Percentiles rank a stretch among this genome's conserved stretches.
These are phyloP conservation scores for Mycena galericulata DNA, from an alignment of 768 basidiomycete genomes.

Conservation along the genomic window DNA sequence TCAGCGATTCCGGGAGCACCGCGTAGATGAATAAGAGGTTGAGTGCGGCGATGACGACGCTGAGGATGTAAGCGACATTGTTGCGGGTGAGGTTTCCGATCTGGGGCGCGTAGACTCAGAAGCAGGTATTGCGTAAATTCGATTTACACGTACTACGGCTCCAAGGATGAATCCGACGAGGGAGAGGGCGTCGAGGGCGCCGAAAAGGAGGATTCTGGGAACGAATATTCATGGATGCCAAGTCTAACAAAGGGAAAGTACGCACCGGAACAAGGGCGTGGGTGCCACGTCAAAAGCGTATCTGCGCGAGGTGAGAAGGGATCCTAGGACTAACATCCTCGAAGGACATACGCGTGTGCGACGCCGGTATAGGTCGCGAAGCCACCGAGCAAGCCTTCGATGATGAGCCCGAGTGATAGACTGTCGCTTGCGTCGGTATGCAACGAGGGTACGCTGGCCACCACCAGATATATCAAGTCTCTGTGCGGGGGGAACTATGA, in stretches of 20 bases:
- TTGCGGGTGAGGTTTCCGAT: constrained; percentile 4
- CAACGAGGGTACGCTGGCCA: neutral
- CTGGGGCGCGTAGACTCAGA: neutral
- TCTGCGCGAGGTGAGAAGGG: neutral
- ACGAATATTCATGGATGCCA: neutral
- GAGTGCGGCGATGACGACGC: neutral
- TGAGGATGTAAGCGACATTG: neutral
- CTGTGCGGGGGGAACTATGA: neutral
- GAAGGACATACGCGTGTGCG: constrained; percentile 22
- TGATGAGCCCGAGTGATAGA: constrained; percentile 24
- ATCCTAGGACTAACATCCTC: neutral
- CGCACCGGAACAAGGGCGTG: neutral
- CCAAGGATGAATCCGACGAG: constrained; percentile 10
- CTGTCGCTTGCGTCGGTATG: constrained; percentile 3
- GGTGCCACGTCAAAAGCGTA: constrained; percentile 4
- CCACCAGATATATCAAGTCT: constrained; percentile 23
- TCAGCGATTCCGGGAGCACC: constrained; percentile 14
- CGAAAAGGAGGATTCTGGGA: constrained; percentile 9
- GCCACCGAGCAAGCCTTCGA: constrained; percentile 27
- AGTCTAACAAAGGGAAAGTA: neutral
- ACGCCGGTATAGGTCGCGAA: constrained; percentile 21
- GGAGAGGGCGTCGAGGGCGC: constrained; percentile 1
- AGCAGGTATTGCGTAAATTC: no score
- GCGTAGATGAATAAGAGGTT: constrained; percentile 17
- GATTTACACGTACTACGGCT: neutral